These are phyloP conservation scores for Peronospora belbahrii DNA, from an alignment of 352 stramenopile species.

Conservation along the genomic window DNA sequence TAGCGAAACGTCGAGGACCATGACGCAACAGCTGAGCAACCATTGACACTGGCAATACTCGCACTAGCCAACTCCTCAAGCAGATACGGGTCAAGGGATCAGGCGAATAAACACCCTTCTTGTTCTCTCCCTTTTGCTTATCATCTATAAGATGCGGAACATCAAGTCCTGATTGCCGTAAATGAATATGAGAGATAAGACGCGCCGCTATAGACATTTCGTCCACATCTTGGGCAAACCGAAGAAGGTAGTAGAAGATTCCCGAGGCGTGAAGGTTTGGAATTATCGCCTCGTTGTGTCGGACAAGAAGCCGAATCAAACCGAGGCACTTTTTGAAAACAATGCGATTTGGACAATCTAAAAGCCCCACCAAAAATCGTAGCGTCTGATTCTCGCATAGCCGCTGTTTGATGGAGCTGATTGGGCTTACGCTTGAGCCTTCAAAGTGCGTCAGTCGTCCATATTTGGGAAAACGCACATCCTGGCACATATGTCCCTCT, in stretches of 20 bases:
- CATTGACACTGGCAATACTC: slow-evolving; percentile 77
- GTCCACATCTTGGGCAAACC: slow-evolving; percentile 69
- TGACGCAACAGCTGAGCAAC: slow-evolving; percentile 78
- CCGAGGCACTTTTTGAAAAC: slow-evolving; percentile 82
- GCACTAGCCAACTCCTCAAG: slow-evolving; percentile 78
- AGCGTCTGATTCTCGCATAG: slow-evolving; percentile 71
- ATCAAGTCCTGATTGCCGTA: slow-evolving; percentile 66
- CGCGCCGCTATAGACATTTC: slow-evolving; percentile 76
- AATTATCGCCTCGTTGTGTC: slow-evolving; percentile 81
- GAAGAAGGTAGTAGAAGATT: slow-evolving; percentile 84
- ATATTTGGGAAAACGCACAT: slow-evolving; percentile 73
- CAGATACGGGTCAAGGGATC: slow-evolving; percentile 79
- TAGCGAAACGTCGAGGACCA: slow-evolving; percentile 62
- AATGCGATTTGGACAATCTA: slow-evolving; percentile 77
- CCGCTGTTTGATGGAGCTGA: slow-evolving; percentile 67
- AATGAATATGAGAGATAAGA: slow-evolving; percentile 75
- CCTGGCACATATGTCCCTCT: slow-evolving; percentile 72
- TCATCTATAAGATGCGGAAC: slow-evolving; percentile 54
- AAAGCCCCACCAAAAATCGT: slow-evolving; percentile 69
- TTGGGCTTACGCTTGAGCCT: slow-evolving; percentile 64
- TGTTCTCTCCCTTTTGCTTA: slow-evolving; percentile 71
- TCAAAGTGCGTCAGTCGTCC: slow-evolving; percentile 76
- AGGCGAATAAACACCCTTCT: slow-evolving; percentile 71
- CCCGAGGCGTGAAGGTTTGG: slow-evolving; percentile 74
- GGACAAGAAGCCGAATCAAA: slow-evolving; percentile 72